Evolutionary conservation across 805 yeast genomes (phyloP).

Genomic region (Ogataea salicorniae): DNA sequence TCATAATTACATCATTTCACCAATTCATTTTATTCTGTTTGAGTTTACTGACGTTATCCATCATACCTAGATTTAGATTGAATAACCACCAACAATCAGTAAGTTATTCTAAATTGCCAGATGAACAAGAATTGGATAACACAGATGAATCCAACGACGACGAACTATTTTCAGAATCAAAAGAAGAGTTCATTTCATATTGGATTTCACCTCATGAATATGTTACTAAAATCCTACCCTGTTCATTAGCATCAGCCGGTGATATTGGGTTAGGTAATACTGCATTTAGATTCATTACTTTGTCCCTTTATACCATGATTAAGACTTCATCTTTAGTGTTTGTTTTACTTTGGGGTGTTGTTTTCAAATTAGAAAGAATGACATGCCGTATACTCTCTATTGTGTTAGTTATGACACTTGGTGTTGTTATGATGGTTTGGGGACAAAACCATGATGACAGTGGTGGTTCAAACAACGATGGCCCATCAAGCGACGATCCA

Average conservation of each 20-base stretch:
- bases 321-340: slow-evolving; percentile 85
- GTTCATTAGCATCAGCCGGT: slow-evolving; percentile 83
- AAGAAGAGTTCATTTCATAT: slow-evolving; percentile 12
- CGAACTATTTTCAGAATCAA: slow-evolving; percentile 2
- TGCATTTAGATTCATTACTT: slow-evolving; percentile 70
- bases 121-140: background rate
- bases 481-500: background rate
- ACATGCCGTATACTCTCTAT: slow-evolving; percentile 63
- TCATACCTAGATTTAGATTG: slow-evolving; percentile 47
- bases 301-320: slow-evolving; percentile 87
- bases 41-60: slow-evolving; percentile 41
- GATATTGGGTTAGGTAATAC: slow-evolving; percentile 93
- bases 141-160: slow-evolving; percentile 4
- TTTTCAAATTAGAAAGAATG: slow-evolving; percentile 73
- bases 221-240: slow-evolving; percentile 61
- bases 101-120: background rate
- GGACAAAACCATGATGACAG: slow-evolving; percentile 31
- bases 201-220: slow-evolving; percentile 36
- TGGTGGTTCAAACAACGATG: background rate
- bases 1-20: slow-evolving; percentile 79
- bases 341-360: slow-evolving; percentile 81
- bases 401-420: slow-evolving; percentile 72
- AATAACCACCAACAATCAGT: slow-evolving; percentile 7
- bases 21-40: slow-evolving; percentile 63
- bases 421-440: slow-evolving; percentile 85